Evolutionary conservation across 177 flowering plant species (phyloP).

Genomic region (Tripterygium wilfordii): DNA sequence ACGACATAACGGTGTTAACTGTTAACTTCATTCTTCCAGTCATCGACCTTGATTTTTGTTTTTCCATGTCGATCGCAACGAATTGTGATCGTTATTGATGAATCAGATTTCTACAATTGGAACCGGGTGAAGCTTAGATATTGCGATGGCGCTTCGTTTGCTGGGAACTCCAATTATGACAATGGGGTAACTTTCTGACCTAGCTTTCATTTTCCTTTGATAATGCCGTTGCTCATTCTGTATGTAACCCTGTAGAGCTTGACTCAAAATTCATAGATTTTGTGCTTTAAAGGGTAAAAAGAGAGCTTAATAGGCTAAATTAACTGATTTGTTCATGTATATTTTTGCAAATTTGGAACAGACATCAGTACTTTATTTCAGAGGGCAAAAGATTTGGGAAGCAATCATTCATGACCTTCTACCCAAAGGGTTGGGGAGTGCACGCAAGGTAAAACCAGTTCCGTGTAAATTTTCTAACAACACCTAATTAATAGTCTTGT

Average conservation of each 20-base stretch:
- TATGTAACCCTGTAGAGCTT: no score
- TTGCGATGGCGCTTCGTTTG: conserved; percentile 98
- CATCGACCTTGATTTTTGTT: no score
- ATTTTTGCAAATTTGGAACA: conserved; percentile 17
- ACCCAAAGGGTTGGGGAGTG: conserved; percentile 59
- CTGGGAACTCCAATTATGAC: conserved; percentile 58
- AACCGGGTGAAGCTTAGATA: conserved; percentile 92
- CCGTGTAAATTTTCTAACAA: neutral
- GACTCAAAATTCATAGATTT: neutral
- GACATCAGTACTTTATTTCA: conserved; percentile 74
- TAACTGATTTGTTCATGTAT: no score
- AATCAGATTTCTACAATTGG: conserved; percentile 94
- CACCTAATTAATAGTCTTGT: no score
- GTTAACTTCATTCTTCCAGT: no score
- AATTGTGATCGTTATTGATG: neutral
- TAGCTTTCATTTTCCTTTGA: neutral
- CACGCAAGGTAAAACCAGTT: conserved; percentile 49
- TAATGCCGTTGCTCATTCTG: neutral
- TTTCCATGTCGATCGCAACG: neutral
- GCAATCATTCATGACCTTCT: conserved; percentile 87
- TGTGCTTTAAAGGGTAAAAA: no score
- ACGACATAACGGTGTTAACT: no score
- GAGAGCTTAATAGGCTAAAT: neutral
- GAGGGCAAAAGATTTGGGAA: conserved; percentile 91
- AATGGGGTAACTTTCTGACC: conserved; percentile 45